Evolutionary conservation across 768 basidiomycete species (phyloP).

Genomic region (Pisolithus tinctorius): DNA sequence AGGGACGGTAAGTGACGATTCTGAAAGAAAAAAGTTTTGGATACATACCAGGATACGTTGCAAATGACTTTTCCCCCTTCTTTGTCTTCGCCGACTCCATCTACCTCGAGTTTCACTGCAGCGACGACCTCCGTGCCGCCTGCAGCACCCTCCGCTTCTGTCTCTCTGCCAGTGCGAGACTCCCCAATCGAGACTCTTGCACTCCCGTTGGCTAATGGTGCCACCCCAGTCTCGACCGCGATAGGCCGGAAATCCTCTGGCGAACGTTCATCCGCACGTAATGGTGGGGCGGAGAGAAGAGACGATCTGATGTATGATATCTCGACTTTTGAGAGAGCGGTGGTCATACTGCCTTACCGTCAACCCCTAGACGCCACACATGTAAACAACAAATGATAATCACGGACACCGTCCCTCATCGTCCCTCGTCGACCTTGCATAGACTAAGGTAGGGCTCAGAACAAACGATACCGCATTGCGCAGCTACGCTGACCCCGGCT

Average conservation of each 20-base stretch:
- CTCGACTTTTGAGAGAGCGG: slow-evolving; percentile 65
- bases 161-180: slow-evolving; percentile 52
- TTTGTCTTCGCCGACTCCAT: slow-evolving; percentile 37
- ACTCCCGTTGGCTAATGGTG: slow-evolving; percentile 81
- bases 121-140: slow-evolving; percentile 75
- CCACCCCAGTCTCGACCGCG: slow-evolving; percentile 68
- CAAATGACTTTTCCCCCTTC: slow-evolving; percentile 61
- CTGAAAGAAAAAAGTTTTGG: background rate
- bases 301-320: slow-evolving; percentile 68
- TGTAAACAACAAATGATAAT: background rate
- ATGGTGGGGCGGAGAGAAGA: slow-evolving; percentile 48
- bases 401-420: background rate
- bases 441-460: too few species aligned
- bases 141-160: slow-evolving; percentile 72
- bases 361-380: background rate
- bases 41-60: slow-evolving; percentile 68
- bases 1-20: slow-evolving; percentile 25
- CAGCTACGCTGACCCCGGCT: too few species aligned
- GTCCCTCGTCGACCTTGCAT: too few species aligned
- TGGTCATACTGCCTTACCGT: slow-evolving; percentile 13
- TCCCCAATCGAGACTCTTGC: slow-evolving; percentile 68
- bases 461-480: too few species aligned
- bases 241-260: slow-evolving; percentile 63
- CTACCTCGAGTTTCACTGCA: slow-evolving; percentile 76
- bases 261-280: slow-evolving; percentile 72